Conservation (phyloP, 768 basidiomycete species). For the Termitomyces sp. region DNA sequence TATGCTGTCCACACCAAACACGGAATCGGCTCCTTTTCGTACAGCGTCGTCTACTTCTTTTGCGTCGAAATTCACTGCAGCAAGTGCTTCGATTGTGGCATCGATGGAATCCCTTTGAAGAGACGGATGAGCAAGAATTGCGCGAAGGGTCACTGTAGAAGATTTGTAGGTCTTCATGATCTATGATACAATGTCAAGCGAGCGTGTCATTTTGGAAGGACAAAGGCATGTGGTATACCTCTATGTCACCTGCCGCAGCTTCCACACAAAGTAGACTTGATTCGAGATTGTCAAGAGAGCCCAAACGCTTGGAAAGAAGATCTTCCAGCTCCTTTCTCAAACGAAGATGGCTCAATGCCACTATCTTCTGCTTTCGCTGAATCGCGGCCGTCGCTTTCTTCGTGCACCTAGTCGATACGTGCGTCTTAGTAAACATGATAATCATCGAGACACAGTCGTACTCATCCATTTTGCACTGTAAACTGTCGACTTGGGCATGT, state of each 20-base stretch:
- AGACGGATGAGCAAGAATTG: slow-evolving; percentile 75
- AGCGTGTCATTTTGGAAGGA: not conserved
- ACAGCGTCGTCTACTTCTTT: slow-evolving; percentile 79
- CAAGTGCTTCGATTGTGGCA: slow-evolving; percentile 82
- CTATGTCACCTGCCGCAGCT: slow-evolving; percentile 82
- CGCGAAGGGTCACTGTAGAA: slow-evolving; percentile 70
- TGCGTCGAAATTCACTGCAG: slow-evolving; percentile 77
- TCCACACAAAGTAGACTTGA: slow-evolving; percentile 79
- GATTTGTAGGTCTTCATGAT: slow-evolving; percentile 84
- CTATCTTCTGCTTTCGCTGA: slow-evolving; percentile 59
- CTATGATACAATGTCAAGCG: slow-evolving; percentile 20
- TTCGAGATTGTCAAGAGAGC: slow-evolving; percentile 68
- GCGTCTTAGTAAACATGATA: not conserved
- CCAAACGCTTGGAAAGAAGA: slow-evolving; percentile 66
- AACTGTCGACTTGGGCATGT: slow-evolving; percentile 57
- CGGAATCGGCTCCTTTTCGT: slow-evolving; percentile 57
- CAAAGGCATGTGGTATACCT: slow-evolving; percentile 41
- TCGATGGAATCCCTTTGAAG: slow-evolving; percentile 77
- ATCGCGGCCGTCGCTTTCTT: slow-evolving; percentile 61
- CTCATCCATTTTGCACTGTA: slow-evolving; percentile 73
- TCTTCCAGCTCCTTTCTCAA: slow-evolving; percentile 80
- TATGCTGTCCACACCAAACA: slow-evolving; percentile 61
- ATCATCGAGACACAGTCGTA: slow-evolving; percentile 25
- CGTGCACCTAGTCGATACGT: slow-evolving; percentile 46
- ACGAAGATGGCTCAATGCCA: slow-evolving; percentile 74